Evolutionary conservation across 2,329 filamentous ascomycete species (phyloP).

Genomic region (Fragosphaeria purpurea): DNA sequence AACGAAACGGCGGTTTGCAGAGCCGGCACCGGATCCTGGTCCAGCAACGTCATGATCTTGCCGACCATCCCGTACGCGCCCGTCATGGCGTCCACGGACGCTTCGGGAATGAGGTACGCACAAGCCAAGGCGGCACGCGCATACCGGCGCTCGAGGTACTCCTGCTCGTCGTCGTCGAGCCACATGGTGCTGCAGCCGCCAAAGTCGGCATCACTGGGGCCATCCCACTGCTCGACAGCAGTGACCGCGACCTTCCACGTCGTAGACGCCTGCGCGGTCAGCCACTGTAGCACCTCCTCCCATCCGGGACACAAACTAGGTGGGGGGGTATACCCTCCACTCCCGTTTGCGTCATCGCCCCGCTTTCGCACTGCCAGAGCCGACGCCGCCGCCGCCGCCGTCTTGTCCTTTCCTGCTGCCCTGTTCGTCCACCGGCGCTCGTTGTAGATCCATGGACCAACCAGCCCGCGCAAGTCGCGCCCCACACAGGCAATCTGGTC

Average conservation of each 20-base stretch:
- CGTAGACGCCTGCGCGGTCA: conserved; percentile 45
- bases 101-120: conserved; percentile 55
- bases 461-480: conserved; percentile 55
- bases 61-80: conserved; percentile 51
- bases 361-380: conserved; percentile 12
- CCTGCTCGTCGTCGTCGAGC: conserved; percentile 50
- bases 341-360: conserved; percentile 15
- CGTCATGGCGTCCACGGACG: conserved; percentile 46
- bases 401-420: too few relatives aligned
- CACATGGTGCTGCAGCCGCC: conserved; percentile 48
- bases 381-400: conserved; percentile 9
- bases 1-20: conserved; percentile 37
- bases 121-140: conserved; percentile 57
- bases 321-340: conserved; percentile 2
- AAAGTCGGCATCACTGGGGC: conserved; percentile 59
- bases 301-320: conserved; percentile 45
- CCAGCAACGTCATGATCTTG: conserved; percentile 50
- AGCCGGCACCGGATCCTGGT: conserved; percentile 46
- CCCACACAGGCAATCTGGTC: conserved; percentile 34
- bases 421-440: conserved; percentile 44
- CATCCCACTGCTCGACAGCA: conserved; percentile 62
- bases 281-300: conserved; percentile 60
- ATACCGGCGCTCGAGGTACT: conserved; percentile 53
- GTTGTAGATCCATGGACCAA: conserved; percentile 66
- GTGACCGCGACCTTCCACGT: conserved; percentile 54